Base-by-base conservation (phyloP, 257 asterid species). In the Paraleonurus japonicus region DNA sequence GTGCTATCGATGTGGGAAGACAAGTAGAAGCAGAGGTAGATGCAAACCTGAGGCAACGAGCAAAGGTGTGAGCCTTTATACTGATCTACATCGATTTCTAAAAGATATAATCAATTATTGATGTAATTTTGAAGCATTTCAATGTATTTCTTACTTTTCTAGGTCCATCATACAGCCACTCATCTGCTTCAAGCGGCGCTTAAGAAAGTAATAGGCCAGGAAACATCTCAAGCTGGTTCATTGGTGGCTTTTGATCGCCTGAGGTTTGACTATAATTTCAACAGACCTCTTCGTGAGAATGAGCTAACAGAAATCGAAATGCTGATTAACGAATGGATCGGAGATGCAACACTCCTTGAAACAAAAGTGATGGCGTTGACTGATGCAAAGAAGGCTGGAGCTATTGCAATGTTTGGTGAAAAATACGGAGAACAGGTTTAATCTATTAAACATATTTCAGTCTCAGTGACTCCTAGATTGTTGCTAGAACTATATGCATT, bases 141-240 rank as follows among this genome's bases (percentile, higher is more conserved):
- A 30, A 15, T 70, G 22, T 39, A 9, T 61, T n/a, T 73, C 50
- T 15, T 70, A 22, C 45, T 28, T 64, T 71, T 67, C 43, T 77
- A 93, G 98, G 98, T 85, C 62, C 98, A 93, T 80, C 98, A 90
- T 77, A 93, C 98, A 10, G 95, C 97, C 19, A 93, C 98, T 7
- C 98, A 90, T 88, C 85, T 93, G 72, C 97, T 93, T 28, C 98
- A 93, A 81, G 81, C 98, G 30, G 98, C 98, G 50, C 95, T 93
- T 12, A 93, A 87, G 83, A 83, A 84, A 78, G 96, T 93, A 75
- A 83, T 90, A 37, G 98, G 95, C 68, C 74, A 85, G 75, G 98
- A 93, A 79, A 90, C 97, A 71, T 90, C 98, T 39, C 98, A 93
- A 83, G 98, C 98, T 12, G 98, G 98, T 71, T 93, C 98, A 5